A percentile compares a stretch with the other conserved stretches of the same genome.
These are phyloP conservation scores for Diphasiastrum complanatum DNA, from an alignment of 83 land plant species.

Conservation along the genomic window DNA sequence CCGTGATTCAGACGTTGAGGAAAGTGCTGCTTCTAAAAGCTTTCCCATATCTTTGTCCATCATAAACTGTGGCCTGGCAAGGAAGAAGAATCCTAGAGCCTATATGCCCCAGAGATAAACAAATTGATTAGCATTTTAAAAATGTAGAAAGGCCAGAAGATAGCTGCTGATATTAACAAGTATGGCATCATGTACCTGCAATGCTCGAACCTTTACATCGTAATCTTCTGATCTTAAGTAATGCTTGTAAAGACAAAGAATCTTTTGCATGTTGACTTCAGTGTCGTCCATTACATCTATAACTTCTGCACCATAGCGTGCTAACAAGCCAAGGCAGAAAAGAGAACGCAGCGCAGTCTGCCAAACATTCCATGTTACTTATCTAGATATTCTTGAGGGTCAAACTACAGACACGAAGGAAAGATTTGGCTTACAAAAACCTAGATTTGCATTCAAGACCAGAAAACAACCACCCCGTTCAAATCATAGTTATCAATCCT, in stretches of 20 bases:
- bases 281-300: conserved; percentile 29
- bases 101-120: conserved; percentile 26
- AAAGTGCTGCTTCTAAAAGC: conserved; percentile 57
- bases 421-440: no score
- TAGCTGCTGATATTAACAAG: no score
- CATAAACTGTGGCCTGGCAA: conserved; percentile 90
- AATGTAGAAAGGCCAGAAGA: no score
- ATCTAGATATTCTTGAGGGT: not conserved
- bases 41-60: conserved; percentile 75
- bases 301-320: conserved; percentile 72
- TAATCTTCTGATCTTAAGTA: conserved; percentile 68
- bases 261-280: conserved; percentile 35
- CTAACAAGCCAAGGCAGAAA: conserved; percentile 84
- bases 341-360: conserved; percentile 80
- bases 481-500: no score
- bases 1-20: conserved; percentile 51
- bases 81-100: conserved; percentile 85
- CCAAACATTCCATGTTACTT: conserved; percentile 1
- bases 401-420: not conserved
- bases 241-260: conserved; percentile 56
- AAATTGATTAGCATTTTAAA: no score
- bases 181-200: no score
- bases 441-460: no score
- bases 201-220: conserved; percentile 61
- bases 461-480: no score